These are phyloP conservation scores for Drosera capensis DNA, from an alignment of 148 eudicot genomes.

Conservation along the genomic window DNA sequence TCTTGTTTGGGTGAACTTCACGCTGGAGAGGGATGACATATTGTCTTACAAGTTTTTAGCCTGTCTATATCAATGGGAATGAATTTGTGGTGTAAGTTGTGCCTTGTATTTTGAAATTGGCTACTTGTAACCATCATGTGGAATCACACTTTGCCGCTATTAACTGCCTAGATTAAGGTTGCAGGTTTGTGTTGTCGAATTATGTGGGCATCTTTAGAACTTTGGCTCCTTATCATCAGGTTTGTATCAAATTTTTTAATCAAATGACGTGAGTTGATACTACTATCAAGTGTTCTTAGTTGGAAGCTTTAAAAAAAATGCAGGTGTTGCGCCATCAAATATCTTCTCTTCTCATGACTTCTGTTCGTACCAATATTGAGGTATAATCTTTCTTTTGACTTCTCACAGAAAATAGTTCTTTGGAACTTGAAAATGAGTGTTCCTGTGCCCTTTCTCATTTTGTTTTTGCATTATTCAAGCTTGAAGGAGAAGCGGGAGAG, in stretches of 20 bases:
- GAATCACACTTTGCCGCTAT: too few species aligned
- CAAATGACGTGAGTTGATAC: neutral
- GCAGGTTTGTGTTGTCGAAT: slow-evolving; percentile 84
- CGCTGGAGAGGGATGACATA: too few species aligned
- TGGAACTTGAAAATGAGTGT: too few species aligned
- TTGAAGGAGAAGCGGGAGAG: slow-evolving; percentile 95
- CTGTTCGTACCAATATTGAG: slow-evolving; percentile 96
- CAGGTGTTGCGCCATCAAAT: slow-evolving; percentile 93
- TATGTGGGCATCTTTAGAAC: slow-evolving; percentile 73
- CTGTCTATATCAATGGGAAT: too few species aligned
- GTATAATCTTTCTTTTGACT: slow-evolving; percentile 21
- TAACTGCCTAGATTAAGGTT: too few species aligned
- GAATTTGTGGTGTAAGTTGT: too few species aligned
- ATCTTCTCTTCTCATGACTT: slow-evolving; percentile 97
- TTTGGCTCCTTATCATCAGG: slow-evolving; percentile 85
- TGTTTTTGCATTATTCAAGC: slow-evolving; percentile 21
- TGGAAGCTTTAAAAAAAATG: slow-evolving; percentile 17
- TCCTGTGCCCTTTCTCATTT: neutral
- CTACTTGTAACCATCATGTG: too few species aligned
- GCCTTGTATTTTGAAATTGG: too few species aligned
- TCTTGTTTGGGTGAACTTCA: too few species aligned
- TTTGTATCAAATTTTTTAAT: slow-evolving; percentile 8
- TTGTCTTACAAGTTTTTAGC: too few species aligned
- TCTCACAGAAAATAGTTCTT: too few species aligned
- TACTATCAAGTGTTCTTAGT: slow-evolving; percentile 1